Percentiles rank a stretch among this genome's conserved stretches.
Evolutionary conservation across 2,329 filamentous ascomycete genomes (phyloP).

Genomic region (Colletotrichum noveboracense): DNA sequence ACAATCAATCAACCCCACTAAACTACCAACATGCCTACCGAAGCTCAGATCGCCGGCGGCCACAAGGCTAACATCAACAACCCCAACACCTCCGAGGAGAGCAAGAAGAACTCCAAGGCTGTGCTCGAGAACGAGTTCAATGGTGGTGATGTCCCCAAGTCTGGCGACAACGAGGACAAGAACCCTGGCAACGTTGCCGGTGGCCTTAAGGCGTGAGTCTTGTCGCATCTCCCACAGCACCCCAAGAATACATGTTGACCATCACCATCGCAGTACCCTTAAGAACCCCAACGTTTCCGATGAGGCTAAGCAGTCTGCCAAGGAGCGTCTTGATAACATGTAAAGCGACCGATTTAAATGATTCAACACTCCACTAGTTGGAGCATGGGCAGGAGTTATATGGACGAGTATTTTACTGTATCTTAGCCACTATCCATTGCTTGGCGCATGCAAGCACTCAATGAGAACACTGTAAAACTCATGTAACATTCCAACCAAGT

Average conservation of each 20-base stretch:
- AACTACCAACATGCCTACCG: slow-evolving; percentile 47
- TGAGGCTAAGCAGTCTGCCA: slow-evolving; percentile 60
- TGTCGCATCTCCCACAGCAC: too few species aligned
- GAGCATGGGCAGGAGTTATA: background rate
- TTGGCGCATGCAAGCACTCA: background rate
- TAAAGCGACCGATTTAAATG: slow-evolving; percentile 1
- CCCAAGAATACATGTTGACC: too few species aligned
- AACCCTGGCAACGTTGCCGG: slow-evolving; percentile 59
- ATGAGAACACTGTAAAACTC: background rate
- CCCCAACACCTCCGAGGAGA: slow-evolving; percentile 59
- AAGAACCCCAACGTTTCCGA: slow-evolving; percentile 63
- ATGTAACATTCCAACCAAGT: too few species aligned
- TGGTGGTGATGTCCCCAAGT: slow-evolving; percentile 40
- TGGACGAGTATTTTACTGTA: background rate
- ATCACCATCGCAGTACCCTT: too few species aligned
- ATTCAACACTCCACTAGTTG: background rate
- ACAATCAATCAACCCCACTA: background rate
- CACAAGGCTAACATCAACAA: slow-evolving; percentile 66
- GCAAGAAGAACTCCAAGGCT: slow-evolving; percentile 59
- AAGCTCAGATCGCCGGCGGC: slow-evolving; percentile 58
- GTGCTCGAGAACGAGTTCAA: slow-evolving; percentile 57
- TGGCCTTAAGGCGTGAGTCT: slow-evolving; percentile 55
- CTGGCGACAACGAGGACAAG: slow-evolving; percentile 45
- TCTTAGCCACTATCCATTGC: background rate
- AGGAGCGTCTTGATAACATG: slow-evolving; percentile 54